phyloP scores from a whole-genome alignment of 2,329 filamentous ascomycete species.

The Albifimbria verrucaria region DNA sequence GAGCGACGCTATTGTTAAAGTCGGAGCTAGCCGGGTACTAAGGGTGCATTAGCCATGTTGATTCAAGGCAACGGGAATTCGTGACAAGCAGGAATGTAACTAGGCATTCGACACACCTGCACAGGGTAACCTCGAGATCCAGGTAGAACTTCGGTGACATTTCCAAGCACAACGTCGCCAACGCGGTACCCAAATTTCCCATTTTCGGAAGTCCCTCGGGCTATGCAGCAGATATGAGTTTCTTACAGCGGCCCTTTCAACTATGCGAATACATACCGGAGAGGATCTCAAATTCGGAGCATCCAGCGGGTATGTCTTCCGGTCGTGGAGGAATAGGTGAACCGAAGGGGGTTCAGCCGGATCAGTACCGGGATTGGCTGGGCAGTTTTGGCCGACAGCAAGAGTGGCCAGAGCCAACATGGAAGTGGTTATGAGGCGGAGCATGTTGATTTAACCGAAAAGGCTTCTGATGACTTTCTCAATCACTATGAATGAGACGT shows the following conservation, averaged over 20 bases:
- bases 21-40: slow-evolving; percentile 9
- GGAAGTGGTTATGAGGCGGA: neutral
- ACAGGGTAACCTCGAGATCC: slow-evolving; percentile 12
- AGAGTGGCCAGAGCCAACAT: neutral
- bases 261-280: slow-evolving; percentile 3
- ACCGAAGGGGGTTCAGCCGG: neutral
- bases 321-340: neutral
- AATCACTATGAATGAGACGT: too few relatives aligned
- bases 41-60: neutral
- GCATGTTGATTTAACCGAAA: too few relatives aligned
- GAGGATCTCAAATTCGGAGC: slow-evolving; percentile 10
- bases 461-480: too few relatives aligned
- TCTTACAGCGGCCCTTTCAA: neutral
- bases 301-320: slow-evolving; percentile 7
- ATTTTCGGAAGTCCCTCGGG: slow-evolving; percentile 3
- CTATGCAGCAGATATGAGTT: slow-evolving; percentile 1
- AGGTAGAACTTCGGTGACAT: slow-evolving; percentile 5
- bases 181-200: slow-evolving; percentile 12
- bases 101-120: slow-evolving; percentile 5
- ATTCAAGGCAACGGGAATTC: neutral
- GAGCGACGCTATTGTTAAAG: neutral
- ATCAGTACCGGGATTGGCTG: neutral
- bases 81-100: neutral
- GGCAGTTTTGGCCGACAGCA: neutral
- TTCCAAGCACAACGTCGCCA: slow-evolving; percentile 11